phyloP scores from a whole-genome alignment of 2,329 filamentous ascomycete genomes.

The Aspergillus pseudoviridinutans region DNA sequence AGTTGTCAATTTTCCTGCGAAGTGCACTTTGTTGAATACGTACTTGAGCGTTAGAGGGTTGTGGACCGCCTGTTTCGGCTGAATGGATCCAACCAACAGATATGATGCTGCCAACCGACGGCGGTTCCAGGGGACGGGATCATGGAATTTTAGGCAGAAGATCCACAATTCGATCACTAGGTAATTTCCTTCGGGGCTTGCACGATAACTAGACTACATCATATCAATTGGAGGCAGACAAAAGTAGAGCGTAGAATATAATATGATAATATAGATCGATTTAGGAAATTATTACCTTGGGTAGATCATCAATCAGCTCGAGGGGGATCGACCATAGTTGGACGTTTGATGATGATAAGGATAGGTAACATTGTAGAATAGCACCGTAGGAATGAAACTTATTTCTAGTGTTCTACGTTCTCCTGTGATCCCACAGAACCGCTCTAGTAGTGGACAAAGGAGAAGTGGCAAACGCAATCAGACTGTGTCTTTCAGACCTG shows the following conservation, averaged over 20 bases:
- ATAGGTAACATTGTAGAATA: background rate
- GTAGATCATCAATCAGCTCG: background rate
- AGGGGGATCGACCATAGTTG: background rate
- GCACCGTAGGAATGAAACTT: background rate
- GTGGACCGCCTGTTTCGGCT: background rate
- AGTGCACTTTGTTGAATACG: background rate
- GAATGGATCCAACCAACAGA: background rate
- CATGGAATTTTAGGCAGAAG: slow-evolving; percentile 10
- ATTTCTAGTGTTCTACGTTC: background rate
- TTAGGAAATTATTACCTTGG: background rate
- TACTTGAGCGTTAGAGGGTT: background rate
- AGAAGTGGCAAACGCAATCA: slow-evolving; percentile 1
- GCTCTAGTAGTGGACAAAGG: background rate
- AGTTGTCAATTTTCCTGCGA: background rate
- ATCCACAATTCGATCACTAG: background rate
- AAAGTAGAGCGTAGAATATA: background rate
- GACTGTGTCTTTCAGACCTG: background rate
- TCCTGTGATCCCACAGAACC: background rate
- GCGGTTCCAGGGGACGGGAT: slow-evolving; percentile 18
- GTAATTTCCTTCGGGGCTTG: background rate
- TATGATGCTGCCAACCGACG: slow-evolving; percentile 8
- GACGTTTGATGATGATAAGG: background rate
- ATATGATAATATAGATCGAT: background rate
- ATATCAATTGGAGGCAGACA: background rate
- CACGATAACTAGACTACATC: background rate